Conservation (phyloP, 192 early-diverging fungal genomes). For the Backusella luteola region DNA sequence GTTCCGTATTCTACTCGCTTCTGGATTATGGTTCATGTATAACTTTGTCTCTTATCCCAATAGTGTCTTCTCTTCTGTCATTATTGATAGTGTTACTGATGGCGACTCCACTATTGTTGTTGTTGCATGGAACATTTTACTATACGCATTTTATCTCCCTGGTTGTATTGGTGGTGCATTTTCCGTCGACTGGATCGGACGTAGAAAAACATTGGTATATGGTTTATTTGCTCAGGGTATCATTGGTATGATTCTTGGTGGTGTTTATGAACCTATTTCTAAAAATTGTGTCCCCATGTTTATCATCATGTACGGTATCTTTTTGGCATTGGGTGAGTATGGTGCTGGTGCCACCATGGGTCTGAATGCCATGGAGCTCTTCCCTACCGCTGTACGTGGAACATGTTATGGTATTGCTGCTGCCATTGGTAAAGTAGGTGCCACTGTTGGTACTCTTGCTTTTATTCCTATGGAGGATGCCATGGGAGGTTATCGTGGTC, state of each 20-base stretch:
- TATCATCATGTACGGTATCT: slow-evolving; percentile 48
- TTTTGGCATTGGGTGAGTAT: slow-evolving; percentile 41
- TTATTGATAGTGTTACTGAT: slow-evolving; percentile 29
- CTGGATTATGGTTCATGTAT: slow-evolving; percentile 46
- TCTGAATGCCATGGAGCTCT: slow-evolving; percentile 36
- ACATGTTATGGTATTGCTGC: slow-evolving; percentile 48
- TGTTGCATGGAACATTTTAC: slow-evolving; percentile 50
- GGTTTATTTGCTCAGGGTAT: slow-evolving; percentile 53
- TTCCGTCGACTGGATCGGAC: slow-evolving; percentile 50
- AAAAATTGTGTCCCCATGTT: slow-evolving; percentile 45
- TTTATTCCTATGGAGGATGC: slow-evolving; percentile 29
- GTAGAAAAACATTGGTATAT: slow-evolving; percentile 50
- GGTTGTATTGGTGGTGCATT: slow-evolving; percentile 51
- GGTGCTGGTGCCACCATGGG: slow-evolving; percentile 42
- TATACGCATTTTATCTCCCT: slow-evolving; percentile 55
- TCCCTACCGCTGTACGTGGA: slow-evolving; percentile 46
- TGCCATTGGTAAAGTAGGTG: slow-evolving; percentile 39
- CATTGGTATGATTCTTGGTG: slow-evolving; percentile 50
- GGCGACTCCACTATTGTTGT: slow-evolving; percentile 38
- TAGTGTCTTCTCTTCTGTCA: slow-evolving; percentile 43
- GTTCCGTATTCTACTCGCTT: slow-evolving; percentile 48
- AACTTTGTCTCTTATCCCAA: slow-evolving; percentile 45
- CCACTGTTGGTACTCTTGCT: slow-evolving; percentile 30
- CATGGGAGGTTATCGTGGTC: slow-evolving; percentile 25
- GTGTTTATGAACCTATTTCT: slow-evolving; percentile 40